These are phyloP conservation scores for Trichoderma sp. DNA, from an alignment of 2,329 filamentous ascomycete genomes.

Conservation along the genomic window DNA sequence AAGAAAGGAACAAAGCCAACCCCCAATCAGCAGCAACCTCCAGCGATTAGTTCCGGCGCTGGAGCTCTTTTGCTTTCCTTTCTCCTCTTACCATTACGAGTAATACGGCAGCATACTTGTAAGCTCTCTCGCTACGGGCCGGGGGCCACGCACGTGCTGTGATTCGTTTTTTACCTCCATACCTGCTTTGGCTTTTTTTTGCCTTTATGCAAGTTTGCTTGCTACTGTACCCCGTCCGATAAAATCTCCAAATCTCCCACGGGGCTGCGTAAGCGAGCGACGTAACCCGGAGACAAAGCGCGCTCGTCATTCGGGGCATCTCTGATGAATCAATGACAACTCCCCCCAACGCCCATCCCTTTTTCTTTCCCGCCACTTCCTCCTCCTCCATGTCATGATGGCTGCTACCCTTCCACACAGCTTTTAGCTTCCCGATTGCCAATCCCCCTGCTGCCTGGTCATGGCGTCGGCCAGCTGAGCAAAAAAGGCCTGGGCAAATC, in stretches of 20 bases:
- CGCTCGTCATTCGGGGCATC: not conserved
- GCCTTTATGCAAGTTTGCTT: not conserved
- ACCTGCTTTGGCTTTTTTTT: not conserved
- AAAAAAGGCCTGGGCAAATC: not conserved
- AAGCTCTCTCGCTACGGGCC: conserved; percentile 12
- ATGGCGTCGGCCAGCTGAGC: not conserved
- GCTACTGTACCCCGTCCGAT: conserved; percentile 1
- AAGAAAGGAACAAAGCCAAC: not conserved
- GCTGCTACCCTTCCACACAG: not conserved
- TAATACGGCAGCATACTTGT: not conserved
- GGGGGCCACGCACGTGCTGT: not conserved
- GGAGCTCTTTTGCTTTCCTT: not conserved
- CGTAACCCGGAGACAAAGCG: conserved; percentile 5
- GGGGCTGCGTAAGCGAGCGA: conserved; percentile 17
- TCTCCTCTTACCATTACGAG: not conserved
- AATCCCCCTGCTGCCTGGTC: not conserved
- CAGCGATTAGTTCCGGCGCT: not conserved
- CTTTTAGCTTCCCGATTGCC: not conserved
- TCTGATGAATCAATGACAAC: not conserved
- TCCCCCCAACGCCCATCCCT: not conserved
- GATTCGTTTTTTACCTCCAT: not conserved
- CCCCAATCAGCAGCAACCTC: not conserved
- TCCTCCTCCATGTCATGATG: not conserved
- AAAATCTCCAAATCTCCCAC: not conserved
- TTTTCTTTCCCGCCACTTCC: not conserved